A percentile compares a stretch with the other conserved stretches of the same genome.
Evolutionary conservation across 2,329 filamentous ascomycete species (phyloP).

Genomic region (Fusarium concolor): DNA sequence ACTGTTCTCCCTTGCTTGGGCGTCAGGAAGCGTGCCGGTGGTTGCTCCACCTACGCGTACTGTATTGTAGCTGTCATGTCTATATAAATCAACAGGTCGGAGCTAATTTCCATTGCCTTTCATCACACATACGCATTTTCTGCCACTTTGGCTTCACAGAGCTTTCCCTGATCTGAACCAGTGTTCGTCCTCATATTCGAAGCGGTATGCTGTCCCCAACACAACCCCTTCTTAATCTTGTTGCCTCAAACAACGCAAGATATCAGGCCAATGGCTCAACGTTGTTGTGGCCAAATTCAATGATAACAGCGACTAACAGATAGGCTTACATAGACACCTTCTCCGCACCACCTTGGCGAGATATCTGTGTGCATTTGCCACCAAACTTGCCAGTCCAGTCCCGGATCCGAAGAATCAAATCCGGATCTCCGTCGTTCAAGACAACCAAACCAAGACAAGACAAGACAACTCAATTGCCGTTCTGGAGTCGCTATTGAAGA

Average conservation of each 20-base stretch:
- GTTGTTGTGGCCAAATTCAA: no score
- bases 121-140: constrained; percentile 27
- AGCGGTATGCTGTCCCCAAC: constrained; percentile 28
- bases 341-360: constrained; percentile 30
- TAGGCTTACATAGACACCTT: constrained; percentile 26
- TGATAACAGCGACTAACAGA: constrained; percentile 9
- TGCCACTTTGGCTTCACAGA: constrained; percentile 3
- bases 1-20: constrained; percentile 24
- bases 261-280: neutral
- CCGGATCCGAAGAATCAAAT: constrained; percentile 38
- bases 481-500: constrained; percentile 48
- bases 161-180: constrained; percentile 10
- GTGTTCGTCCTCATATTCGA: constrained; percentile 14
- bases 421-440: constrained; percentile 30
- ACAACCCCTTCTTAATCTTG: neutral
- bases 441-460: neutral
- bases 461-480: constrained; percentile 26
- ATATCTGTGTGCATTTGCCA: constrained; percentile 38
- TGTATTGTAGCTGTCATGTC: constrained; percentile 4
- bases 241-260: neutral
- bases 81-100: constrained; percentile 40
- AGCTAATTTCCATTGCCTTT: constrained; percentile 26
- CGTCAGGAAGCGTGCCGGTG: constrained; percentile 32
- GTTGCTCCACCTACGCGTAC: constrained; percentile 34
- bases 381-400: constrained; percentile 12